Conservation (phyloP, 1,284 basidiomycete genomes). For the Salmacisia buchloeana region DNA sequence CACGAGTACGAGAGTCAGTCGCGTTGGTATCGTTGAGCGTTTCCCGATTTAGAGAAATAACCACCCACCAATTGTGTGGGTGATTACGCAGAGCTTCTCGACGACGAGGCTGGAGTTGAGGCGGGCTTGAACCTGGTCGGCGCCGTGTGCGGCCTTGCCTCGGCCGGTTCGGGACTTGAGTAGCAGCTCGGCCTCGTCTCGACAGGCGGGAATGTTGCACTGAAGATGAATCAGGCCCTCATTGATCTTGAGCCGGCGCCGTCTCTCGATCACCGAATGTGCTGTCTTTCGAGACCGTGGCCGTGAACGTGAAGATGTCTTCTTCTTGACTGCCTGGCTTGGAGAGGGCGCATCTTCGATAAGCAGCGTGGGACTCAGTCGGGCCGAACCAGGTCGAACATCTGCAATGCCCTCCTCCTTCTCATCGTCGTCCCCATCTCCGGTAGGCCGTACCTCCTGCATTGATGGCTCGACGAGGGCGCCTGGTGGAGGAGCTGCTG, state of each 20-base stretch:
- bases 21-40: background rate
- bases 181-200: constrained; percentile 33
- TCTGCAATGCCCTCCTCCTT: background rate
- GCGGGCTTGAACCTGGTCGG: background rate
- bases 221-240: constrained; percentile 45
- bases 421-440: background rate
- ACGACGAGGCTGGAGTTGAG: background rate
- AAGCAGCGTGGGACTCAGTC: background rate
- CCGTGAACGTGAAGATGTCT: background rate
- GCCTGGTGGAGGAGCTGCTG: background rate
- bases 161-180: background rate
- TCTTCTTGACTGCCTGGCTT: background rate
- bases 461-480: background rate
- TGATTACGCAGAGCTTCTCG: constrained; percentile 13
- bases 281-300: constrained; percentile 37
- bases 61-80: constrained; percentile 11
- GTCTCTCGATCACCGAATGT: constrained; percentile 47
- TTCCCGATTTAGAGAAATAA: background rate
- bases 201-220: constrained; percentile 41
- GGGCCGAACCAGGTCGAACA: background rate
- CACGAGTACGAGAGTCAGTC: background rate
- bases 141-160: background rate
- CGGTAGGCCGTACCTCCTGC: background rate
- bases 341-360: background rate
- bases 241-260: constrained; percentile 49